phyloP scores from a whole-genome alignment of 1,284 basidiomycete species.

The Heimioporus punctisporus region DNA sequence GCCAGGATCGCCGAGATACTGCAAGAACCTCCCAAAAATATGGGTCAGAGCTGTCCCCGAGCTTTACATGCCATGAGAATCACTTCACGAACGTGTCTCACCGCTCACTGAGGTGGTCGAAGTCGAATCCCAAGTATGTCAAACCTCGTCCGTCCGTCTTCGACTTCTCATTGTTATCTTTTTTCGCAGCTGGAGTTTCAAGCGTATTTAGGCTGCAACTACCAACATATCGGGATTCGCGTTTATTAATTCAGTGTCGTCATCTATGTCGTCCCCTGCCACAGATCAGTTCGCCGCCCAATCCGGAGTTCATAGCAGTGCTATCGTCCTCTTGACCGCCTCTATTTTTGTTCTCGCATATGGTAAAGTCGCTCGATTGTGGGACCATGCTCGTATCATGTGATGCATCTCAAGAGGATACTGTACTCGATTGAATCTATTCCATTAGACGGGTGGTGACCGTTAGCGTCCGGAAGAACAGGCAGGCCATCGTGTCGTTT shows the following conservation, averaged over 20 bases:
- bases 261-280: neutral
- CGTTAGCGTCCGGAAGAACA: slow-evolving; percentile 71
- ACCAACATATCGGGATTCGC: neutral
- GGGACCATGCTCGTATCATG: no score
- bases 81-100: no score
- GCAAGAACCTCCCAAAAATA: no score
- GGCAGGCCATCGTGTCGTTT: slow-evolving; percentile 68
- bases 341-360: neutral
- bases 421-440: no score
- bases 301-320: neutral
- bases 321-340: neutral
- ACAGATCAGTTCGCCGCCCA: neutral
- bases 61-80: no score
- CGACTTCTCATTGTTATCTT: neutral
- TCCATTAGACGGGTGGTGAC: slow-evolving; percentile 43
- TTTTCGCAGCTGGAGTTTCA: neutral
- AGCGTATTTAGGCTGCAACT: neutral
- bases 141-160: neutral
- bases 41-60: no score
- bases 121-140: no score
- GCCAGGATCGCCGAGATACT: no score
- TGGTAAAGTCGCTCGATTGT: neutral
- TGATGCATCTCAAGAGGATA: no score
- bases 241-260: neutral
- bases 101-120: no score